Evolutionary conservation across 257 asterid species (phyloP), one percentile per base, ranked within the genome.

Genomic region (Buddleja alternifolia): DNA sequence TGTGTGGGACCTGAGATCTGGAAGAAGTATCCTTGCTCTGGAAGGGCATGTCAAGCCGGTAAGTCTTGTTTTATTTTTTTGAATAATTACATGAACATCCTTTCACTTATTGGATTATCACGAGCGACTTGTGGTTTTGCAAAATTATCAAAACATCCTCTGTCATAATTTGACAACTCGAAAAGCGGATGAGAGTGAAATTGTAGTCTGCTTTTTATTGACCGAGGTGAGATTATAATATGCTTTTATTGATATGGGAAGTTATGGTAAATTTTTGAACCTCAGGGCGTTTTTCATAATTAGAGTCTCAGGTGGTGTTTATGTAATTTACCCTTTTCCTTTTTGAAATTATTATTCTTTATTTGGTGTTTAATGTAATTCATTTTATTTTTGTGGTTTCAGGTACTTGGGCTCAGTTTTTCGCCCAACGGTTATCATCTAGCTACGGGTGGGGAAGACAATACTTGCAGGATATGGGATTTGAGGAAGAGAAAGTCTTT

Each of bases 21-120:
- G 99, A 63, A 82, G 84, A 81, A 91, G 99, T 72, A 81, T 94
- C 71, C 95, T 89, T 79, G 90, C 93, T 63, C 77, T 94, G 54
- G 82, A 94, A 88, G 99, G 99, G 75, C 99, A 94, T 47, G 92
- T 94, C 56, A 94, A 94, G 77, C 97, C 97, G 9, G 99, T 93
- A 71, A 73, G 89, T 32, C 54, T 68, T 29, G 34, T 29, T 29
- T 29, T 29, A 2, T 29, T 5, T 29, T 29, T 29, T 29, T 29
- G 34, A 5, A 29, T 29, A 29, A 29, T 29, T 29, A 29, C 34
- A 29, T 29, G 34, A 29, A 29, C 3, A 5, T 5, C 34, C 34
- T 1, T 29, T 29, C 34, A 29, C 34, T 29, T 29, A 29, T 29
- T 29, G 34, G 34, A 29, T 29, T 1, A 29, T 29, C 34, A 29